A percentile compares a stretch with the other conserved stretches of the same genome.
These are phyloP conservation scores for Volvox africanus DNA, from an alignment of 139 green algal species.

Conservation along the genomic window DNA sequence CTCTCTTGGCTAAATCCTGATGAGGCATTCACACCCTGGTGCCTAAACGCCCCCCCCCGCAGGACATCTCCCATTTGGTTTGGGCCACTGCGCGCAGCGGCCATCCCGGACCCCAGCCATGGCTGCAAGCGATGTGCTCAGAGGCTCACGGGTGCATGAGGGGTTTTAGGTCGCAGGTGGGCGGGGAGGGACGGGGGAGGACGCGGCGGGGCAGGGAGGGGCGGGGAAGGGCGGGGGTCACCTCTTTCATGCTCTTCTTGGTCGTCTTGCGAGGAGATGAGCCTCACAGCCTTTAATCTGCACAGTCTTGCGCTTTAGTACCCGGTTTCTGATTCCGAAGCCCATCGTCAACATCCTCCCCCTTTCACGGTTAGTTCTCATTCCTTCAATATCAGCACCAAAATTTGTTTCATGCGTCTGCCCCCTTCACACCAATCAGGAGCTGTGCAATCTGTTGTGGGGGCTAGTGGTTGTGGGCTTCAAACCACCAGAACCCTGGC, in stretches of 20 bases:
- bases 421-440: constrained; percentile 13
- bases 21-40: too few species aligned
- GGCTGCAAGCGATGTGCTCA: constrained; percentile 18
- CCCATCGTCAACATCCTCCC: too few species aligned
- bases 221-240: background rate
- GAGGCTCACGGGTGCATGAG: background rate
- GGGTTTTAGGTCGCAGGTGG: constrained; percentile 39
- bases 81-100: constrained; percentile 48
- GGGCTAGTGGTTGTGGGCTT: constrained; percentile 24
- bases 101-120: background rate
- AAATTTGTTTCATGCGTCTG: too few species aligned
- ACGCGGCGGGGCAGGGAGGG: background rate
- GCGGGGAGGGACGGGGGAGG: background rate
- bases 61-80: constrained; percentile 48
- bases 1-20: too few species aligned
- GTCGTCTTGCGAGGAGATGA: too few species aligned
- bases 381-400: too few species aligned
- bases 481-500: constrained; percentile 16
- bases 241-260: too few species aligned
- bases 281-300: background rate
- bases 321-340: too few species aligned
- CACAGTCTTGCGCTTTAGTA: too few species aligned
- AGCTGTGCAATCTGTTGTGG: constrained; percentile 54
- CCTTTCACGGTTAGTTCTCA: too few species aligned
- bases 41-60: background rate